These are phyloP conservation scores for Yamadazyma buinensis DNA, from an alignment of 1,139 yeast genomes.

Conservation along the genomic window DNA sequence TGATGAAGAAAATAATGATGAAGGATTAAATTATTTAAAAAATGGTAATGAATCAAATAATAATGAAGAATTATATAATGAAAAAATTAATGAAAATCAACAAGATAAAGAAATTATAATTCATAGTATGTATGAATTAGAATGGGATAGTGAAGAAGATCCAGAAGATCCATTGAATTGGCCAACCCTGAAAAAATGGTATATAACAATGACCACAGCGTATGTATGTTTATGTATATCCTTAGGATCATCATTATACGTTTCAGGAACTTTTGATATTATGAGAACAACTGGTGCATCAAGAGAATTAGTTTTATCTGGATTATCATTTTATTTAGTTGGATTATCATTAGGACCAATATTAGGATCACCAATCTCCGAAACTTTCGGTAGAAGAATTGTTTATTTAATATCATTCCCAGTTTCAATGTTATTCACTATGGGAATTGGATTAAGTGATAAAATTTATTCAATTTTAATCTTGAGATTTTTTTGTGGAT, in stretches of 20 bases:
- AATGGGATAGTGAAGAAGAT: constrained; percentile 63
- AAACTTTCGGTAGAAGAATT: constrained; percentile 66
- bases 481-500: constrained; percentile 75
- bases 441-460: constrained; percentile 68
- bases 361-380: constrained; percentile 74
- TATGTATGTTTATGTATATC: constrained; percentile 62
- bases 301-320: constrained; percentile 58
- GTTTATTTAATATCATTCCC: constrained; percentile 62
- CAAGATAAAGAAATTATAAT: neutral
- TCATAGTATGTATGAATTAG: constrained; percentile 28
- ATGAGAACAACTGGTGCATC: constrained; percentile 43
- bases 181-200: constrained; percentile 62
- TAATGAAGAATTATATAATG: neutral
- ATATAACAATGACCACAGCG: constrained; percentile 60
- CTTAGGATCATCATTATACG: constrained; percentile 67
- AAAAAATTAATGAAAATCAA: neutral
- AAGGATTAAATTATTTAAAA: neutral
- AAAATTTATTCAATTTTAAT: constrained; percentile 60
- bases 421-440: constrained; percentile 64
- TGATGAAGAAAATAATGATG: neutral
- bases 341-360: constrained; percentile 75
- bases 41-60: neutral
- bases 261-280: constrained; percentile 57
- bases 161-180: constrained; percentile 64
- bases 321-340: constrained; percentile 64